Percentiles rank a stretch among this genome's conserved stretches.
Evolutionary conservation across 495 filamentous ascomycete species (phyloP).

Genomic region (Trichoderma asperelloides): DNA sequence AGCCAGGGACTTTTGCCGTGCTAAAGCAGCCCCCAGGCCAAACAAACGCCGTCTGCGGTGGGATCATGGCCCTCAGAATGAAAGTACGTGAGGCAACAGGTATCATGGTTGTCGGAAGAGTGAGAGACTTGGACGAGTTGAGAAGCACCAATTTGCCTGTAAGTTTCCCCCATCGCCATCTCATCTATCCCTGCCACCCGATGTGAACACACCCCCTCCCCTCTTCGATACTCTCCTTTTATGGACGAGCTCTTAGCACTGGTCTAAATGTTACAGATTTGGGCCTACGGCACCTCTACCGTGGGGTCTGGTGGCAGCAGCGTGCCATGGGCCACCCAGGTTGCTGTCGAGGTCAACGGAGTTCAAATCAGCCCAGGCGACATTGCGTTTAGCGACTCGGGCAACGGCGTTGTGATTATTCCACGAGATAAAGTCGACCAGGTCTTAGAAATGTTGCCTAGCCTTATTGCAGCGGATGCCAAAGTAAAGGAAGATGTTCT

Average conservation of each 20-base stretch:
- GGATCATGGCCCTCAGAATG: slow-evolving; percentile 60
- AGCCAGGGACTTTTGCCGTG: slow-evolving; percentile 45
- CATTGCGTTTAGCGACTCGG: slow-evolving; percentile 52
- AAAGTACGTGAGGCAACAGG: slow-evolving; percentile 40
- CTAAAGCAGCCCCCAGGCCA: slow-evolving; percentile 51
- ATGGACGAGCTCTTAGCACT: not conserved
- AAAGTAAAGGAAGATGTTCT: slow-evolving; percentile 51
- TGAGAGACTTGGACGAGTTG: slow-evolving; percentile 53
- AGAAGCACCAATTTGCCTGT: slow-evolving; percentile 38
- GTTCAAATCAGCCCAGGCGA: slow-evolving; percentile 49
- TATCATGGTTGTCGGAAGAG: slow-evolving; percentile 50
- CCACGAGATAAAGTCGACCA: slow-evolving; percentile 40
- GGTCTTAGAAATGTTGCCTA: slow-evolving; percentile 46
- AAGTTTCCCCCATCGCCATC: slow-evolving; percentile 16
- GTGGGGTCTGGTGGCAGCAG: slow-evolving; percentile 53
- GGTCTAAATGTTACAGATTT: slow-evolving; percentile 31
- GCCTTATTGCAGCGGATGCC: slow-evolving; percentile 50
- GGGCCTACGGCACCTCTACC: slow-evolving; percentile 47
- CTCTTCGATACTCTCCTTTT: not conserved
- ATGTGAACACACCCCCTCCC: not conserved
- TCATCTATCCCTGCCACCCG: not conserved
- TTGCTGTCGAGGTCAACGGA: slow-evolving; percentile 38
- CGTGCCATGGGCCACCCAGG: slow-evolving; percentile 45
- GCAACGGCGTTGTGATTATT: slow-evolving; percentile 55
- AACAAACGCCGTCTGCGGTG: slow-evolving; percentile 55